Conservation (phyloP, 1,284 basidiomycete species). For the Sanghuangporus weigelae region DNA sequence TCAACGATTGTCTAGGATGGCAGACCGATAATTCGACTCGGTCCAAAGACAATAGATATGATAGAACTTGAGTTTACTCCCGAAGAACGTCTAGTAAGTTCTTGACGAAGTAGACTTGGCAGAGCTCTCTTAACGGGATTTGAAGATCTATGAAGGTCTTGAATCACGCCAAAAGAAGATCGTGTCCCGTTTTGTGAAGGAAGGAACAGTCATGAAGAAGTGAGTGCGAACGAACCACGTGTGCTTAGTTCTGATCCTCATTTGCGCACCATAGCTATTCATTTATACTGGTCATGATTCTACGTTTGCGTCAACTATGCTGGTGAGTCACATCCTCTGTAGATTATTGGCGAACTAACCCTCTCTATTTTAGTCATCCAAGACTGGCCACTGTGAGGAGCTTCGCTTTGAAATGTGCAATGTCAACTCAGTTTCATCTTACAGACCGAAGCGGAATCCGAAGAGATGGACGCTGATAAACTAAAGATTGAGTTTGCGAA, state of each 20-base stretch:
- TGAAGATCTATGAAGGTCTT: constrained; percentile 54
- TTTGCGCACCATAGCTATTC: constrained; percentile 8
- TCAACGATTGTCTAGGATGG: constrained; percentile 36
- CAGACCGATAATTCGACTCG: constrained; percentile 53
- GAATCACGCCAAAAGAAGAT: constrained; percentile 49
- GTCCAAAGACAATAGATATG: constrained; percentile 54
- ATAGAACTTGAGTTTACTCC: constrained; percentile 49
- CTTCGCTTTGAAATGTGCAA: constrained; percentile 19
- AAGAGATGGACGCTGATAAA: constrained; percentile 46
- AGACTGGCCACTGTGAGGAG: constrained; percentile 50
- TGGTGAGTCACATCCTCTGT: constrained; percentile 23
- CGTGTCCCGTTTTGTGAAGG: constrained; percentile 53
- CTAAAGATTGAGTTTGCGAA: constrained; percentile 51
- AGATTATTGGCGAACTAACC: not conserved
- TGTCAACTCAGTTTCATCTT: not conserved
- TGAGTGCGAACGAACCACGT: constrained; percentile 26
- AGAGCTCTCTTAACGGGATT: not conserved
- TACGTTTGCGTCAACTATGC: constrained; percentile 63
- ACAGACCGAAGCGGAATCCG: constrained; percentile 15
- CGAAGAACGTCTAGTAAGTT: constrained; percentile 56
- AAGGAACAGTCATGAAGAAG: constrained; percentile 58
- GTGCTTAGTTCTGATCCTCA: not conserved
- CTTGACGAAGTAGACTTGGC: not conserved
- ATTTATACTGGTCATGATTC: constrained; percentile 47
- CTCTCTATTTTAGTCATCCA: constrained; percentile 42